Base-by-base conservation (phyloP, 768 basidiomycete species). In the Rhodotorula toruloides region DNA sequence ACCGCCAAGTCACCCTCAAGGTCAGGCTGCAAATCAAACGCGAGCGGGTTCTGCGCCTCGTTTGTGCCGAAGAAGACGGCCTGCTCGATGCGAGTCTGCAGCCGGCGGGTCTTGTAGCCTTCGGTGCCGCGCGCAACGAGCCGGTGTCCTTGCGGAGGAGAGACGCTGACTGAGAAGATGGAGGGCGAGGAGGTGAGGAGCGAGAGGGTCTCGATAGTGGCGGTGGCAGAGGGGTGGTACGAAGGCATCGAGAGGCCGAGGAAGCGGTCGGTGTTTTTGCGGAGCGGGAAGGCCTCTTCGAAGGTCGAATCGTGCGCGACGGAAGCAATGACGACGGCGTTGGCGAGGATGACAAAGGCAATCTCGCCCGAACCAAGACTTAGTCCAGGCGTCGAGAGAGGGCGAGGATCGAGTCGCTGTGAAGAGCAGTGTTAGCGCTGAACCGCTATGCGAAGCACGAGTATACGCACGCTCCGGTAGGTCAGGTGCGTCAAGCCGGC, bases 1-100 rank as follows among this genome's bases (percentile, higher is more conserved):
- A 58, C 70, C 3, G 75, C 73, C 17, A 78, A 63, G 66, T 79
- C 76, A 8, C 78, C 79, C 46, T 75, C 72, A 22, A 73, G 71
- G 2, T 73, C 76, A 8, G 68, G 62, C n/a, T 67, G 65, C 12
- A 79, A 61, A 52, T 77, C 75, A 57, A 79, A 80, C 17, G 76
- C 74, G 47, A 80, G 71, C 13, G 79, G 79, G 66, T 79, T 80
- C 73, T 78, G 69, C n/a, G 32, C 58, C 19, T 64, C 68, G 4
- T 69, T 63, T 54, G 77, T 77, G 27, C 78, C 79, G 57, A 76
- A 80, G 68, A 77, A 78, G 53, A 80, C 76, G 27, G 79, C 79
- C 65, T 79, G 78, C 68, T 80, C 79, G 54, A 80, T 71, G 59
- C 75, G 76, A 16, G 75, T 75, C 65, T 77, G 78, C 37, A 79